Evolutionary conservation across 2,329 filamentous ascomycete species (phyloP).

Genomic region (Clarireedia hainanense): DNA sequence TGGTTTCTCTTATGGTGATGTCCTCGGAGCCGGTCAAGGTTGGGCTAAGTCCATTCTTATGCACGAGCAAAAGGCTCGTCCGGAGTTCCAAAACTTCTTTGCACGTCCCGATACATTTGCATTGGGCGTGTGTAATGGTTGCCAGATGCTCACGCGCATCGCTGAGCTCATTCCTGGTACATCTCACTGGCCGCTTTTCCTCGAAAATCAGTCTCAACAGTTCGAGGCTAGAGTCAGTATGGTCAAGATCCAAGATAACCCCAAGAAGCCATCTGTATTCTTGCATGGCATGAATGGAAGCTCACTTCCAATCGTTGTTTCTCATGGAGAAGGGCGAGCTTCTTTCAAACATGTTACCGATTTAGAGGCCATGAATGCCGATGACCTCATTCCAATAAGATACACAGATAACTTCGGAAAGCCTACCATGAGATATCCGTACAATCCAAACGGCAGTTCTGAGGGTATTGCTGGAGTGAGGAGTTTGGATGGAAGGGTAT

Average conservation of each 20-base stretch:
- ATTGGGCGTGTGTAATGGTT: slow-evolving; percentile 94
- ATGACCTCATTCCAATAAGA: slow-evolving; percentile 66
- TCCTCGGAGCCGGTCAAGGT: slow-evolving; percentile 88
- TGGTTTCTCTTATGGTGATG: slow-evolving; percentile 86
- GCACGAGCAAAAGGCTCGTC: slow-evolving; percentile 63
- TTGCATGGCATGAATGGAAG: slow-evolving; percentile 81
- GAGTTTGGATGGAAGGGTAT: slow-evolving; percentile 55
- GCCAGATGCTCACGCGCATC: slow-evolving; percentile 83
- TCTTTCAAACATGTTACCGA: slow-evolving; percentile 50
- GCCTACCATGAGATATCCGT: slow-evolving; percentile 76
- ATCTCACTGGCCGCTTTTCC: slow-evolving; percentile 75
- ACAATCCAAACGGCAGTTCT: slow-evolving; percentile 71
- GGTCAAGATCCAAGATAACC: slow-evolving; percentile 66
- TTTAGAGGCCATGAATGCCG: slow-evolving; percentile 48
- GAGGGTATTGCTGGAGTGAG: slow-evolving; percentile 61
- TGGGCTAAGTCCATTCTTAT: slow-evolving; percentile 93
- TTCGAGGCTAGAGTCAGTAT: slow-evolving; percentile 85
- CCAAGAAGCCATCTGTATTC: slow-evolving; percentile 65
- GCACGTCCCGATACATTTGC: slow-evolving; percentile 81
- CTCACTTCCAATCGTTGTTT: slow-evolving; percentile 75
- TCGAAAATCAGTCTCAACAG: slow-evolving; percentile 76
- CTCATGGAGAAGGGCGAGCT: slow-evolving; percentile 86
- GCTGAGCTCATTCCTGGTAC: slow-evolving; percentile 83
- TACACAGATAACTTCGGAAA: slow-evolving; percentile 78
- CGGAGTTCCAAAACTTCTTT: slow-evolving; percentile 81